phyloP scores from a whole-genome alignment of 768 basidiomycete genomes.

The Asterophora lycoperdoides region DNA sequence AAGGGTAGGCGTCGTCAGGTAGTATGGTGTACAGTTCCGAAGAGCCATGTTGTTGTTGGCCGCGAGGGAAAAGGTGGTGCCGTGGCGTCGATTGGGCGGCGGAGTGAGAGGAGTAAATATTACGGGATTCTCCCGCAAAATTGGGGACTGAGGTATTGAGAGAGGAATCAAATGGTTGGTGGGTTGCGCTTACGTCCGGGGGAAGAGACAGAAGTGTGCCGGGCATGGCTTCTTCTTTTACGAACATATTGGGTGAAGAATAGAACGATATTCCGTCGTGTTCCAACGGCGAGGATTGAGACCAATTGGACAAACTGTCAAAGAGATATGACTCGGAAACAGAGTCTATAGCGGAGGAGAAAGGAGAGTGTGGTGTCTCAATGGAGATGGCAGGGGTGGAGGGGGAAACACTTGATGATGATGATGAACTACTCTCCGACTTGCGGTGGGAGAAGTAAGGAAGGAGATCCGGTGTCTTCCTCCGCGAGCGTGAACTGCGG shows the following conservation, averaged over 20 bases:
- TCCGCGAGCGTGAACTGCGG: conserved; percentile 30
- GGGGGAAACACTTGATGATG: conserved; percentile 37
- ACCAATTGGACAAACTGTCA: conserved; percentile 21
- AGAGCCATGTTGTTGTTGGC: conserved; percentile 6
- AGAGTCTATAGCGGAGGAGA: conserved; percentile 20
- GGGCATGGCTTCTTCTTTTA: conserved; percentile 19
- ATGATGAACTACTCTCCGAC: conserved; percentile 37
- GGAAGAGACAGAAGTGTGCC: conserved; percentile 22
- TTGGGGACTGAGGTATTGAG: conserved; percentile 29
- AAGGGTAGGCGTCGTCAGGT: conserved; percentile 18
- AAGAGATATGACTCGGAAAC: conserved; percentile 21
- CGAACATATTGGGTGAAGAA: conserved; percentile 13
- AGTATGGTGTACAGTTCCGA: conserved; percentile 13
- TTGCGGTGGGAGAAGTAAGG: conserved; percentile 28
- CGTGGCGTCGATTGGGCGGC: conserved; percentile 4
- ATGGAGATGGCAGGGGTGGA: conserved; percentile 28
- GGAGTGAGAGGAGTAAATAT: conserved; percentile 14
- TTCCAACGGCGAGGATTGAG: conserved; percentile 18
- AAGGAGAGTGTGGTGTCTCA: conserved; percentile 22
- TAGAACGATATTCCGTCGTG: conserved; percentile 16
- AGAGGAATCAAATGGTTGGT: conserved; percentile 29
- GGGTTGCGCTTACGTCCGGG: conserved; percentile 19
- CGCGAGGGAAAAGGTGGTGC: conserved; percentile 7
- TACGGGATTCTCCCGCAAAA: conserved; percentile 28
- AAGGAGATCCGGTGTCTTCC: conserved; percentile 32